Base-by-base conservation (phyloP, 352 stramenopile species). In the Globisporangium takayamanum region DNA sequence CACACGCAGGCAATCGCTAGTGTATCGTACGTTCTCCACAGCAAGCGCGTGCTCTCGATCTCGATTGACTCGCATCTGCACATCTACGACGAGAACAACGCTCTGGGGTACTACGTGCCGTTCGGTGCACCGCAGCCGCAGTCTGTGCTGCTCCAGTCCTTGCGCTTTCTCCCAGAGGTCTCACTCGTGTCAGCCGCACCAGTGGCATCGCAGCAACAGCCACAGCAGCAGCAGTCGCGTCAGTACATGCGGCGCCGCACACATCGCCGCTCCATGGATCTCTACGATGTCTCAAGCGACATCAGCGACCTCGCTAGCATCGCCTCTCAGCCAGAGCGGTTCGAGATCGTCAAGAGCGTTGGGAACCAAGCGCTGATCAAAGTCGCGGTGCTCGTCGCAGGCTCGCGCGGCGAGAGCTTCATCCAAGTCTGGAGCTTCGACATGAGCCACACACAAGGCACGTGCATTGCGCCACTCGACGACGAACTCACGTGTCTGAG, bases 371-470 rank as follows among this genome's bases (percentile, higher is more conserved):
- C 63, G 12, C 59, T 87, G 22, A 73, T 83, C 50, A 57, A 74
- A 16, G 46, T 89, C 5, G 80, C 72, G 0, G 74, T 84, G 25
- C 65, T 88, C 16, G 53, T 86, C 7, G 52, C 57, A 1, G 74
- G 75, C 2, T 62, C 66, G 28, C 50, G 53, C 6, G 67, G 70
- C 0, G 74, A 89, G 57, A 89, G 70, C 59, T 87, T 89, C 33
- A 66, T 92, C 10, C 78, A 89, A 56, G 49, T 92, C 46, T 92
- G 79, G 78, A 83, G 84, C 59, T 88, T 88, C n/a, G 73, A 87
- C 48, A 51, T 89, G 51, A 82, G 66, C 28, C 76, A 87, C 62
- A 61, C 79, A 0, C 77, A 87, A n/a, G 78, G 76, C 41, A 85
- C 78, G 5, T 88, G 75, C 20, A 39, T 88, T 4, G 50, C 67